Conservation (phyloP, 768 basidiomycete species). For the Leccinum rimulosum region DNA sequence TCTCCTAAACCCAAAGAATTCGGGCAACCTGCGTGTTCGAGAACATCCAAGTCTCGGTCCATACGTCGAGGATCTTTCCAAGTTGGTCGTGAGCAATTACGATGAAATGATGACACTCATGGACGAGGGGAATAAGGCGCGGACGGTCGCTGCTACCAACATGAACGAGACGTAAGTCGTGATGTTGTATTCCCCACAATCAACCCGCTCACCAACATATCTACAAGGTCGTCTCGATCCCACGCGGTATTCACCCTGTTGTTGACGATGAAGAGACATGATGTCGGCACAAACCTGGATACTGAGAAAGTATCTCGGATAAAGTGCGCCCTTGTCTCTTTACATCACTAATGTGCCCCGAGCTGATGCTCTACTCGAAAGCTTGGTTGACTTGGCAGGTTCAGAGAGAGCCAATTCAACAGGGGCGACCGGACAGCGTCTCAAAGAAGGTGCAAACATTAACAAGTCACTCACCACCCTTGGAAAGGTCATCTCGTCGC, state of each 20-base stretch:
- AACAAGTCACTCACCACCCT: slow-evolving; percentile 98
- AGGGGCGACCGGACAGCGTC: slow-evolving; percentile 91
- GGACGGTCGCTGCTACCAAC: slow-evolving; percentile 97
- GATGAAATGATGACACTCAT: slow-evolving; percentile 99
- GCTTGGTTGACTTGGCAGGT: slow-evolving; percentile 94
- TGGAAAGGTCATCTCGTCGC: slow-evolving; percentile 93
- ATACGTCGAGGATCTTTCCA: slow-evolving; percentile 98
- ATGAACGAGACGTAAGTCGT: slow-evolving; percentile 97
- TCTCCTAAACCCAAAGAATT: slow-evolving; percentile 94
- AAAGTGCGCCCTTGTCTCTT: slow-evolving; percentile 46
- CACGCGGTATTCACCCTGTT: slow-evolving; percentile 98
- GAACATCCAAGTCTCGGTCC: slow-evolving; percentile 96
- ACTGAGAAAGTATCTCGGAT: slow-evolving; percentile 99
- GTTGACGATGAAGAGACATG: slow-evolving; percentile 88
- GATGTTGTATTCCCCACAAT: not conserved
- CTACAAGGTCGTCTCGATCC: slow-evolving; percentile 85
- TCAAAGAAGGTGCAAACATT: slow-evolving; percentile 98
- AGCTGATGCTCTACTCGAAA: slow-evolving; percentile 30
- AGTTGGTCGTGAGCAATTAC: slow-evolving; percentile 87
- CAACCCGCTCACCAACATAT: slow-evolving; percentile 3
- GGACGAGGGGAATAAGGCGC: slow-evolving; percentile 99
- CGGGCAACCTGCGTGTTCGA: slow-evolving; percentile 92
- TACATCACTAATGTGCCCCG: not conserved
- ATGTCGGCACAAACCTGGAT: slow-evolving; percentile 79
- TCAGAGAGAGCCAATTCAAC: slow-evolving; percentile 97